phyloP scores from a whole-genome alignment of 768 basidiomycete genomes.

The Rickenella mellea region DNA sequence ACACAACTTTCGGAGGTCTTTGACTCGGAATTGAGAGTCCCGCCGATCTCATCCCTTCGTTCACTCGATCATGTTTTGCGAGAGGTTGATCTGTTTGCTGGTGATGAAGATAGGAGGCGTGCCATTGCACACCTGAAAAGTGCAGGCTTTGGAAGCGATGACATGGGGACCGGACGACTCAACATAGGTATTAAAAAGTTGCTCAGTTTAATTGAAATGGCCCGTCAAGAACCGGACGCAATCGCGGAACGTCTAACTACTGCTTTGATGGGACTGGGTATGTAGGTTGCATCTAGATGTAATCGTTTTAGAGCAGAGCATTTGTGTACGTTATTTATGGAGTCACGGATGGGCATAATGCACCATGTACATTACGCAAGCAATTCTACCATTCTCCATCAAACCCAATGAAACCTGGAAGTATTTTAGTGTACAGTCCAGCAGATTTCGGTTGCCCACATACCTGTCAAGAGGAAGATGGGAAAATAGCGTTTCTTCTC shows the following conservation, averaged over 20 bases:
- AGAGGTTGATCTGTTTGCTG: slow-evolving; percentile 70
- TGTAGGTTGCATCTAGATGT: slow-evolving; percentile 13
- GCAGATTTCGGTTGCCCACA: slow-evolving; percentile 14
- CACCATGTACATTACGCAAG: too few relatives aligned
- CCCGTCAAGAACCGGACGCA: slow-evolving; percentile 86
- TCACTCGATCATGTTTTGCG: slow-evolving; percentile 70
- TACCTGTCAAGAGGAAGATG: slow-evolving; percentile 68
- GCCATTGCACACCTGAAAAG: slow-evolving; percentile 61
- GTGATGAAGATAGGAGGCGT: slow-evolving; percentile 39
- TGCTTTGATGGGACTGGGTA: slow-evolving; percentile 49
- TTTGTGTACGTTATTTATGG: background rate
- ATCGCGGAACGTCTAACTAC: slow-evolving; percentile 62
- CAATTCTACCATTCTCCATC: slow-evolving; percentile 71
- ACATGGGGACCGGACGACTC: slow-evolving; percentile 28
- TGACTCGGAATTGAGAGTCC: slow-evolving; percentile 78
- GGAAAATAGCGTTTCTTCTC: slow-evolving; percentile 85
- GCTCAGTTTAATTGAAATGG: slow-evolving; percentile 89
- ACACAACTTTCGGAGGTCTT: slow-evolving; percentile 86
- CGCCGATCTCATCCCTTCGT: slow-evolving; percentile 63
- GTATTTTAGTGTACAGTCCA: slow-evolving; percentile 2
- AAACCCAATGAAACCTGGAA: slow-evolving; percentile 69
- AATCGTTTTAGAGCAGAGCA: background rate
- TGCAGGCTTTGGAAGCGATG: slow-evolving; percentile 58
- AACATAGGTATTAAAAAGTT: slow-evolving; percentile 93
- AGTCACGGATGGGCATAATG: background rate